Base-by-base conservation (phyloP, 495 filamentous ascomycete species). In the Aspergillus affinis region DNA sequence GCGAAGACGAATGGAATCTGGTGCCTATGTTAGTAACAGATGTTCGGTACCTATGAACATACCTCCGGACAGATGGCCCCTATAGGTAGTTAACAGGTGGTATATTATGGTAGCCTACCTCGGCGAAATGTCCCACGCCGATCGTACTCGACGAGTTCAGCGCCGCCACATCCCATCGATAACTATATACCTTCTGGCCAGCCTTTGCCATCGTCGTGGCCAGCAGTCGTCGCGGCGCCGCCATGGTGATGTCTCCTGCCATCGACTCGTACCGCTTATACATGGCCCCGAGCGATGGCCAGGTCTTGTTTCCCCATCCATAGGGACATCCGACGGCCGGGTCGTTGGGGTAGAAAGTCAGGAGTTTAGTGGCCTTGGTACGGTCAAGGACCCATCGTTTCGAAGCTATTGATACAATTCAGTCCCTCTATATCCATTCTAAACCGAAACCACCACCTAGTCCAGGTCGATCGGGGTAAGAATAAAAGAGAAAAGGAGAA, bases 171-270 rank as follows among this genome's bases (percentile, higher is more conserved):
- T 76, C 73, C 73, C 73, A 88, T n/a, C 82, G 81, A 65, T 84
- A 87, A 46, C 81, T 81, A 64, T 81, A 87, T 0, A 85, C 81
- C 6, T 72, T 58, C 6, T 79, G 55, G 6, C 67, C 69, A 17
- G 64, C 68, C 0, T 48, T 57, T 8, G 80, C 69, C 79, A 83
- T 86, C 0, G 76, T 65, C 54, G 81, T 55, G 47, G 80, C 81
- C 30, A 82, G 76, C 51, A 79, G 69, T 21, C 85, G 79, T 8
- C 84, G 78, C 15, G 78, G 79, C 9, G 79, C 81, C 17, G 77
- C 78, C 77, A 88, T 84, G 57, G 77, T 69, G 1, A 81, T 36
- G 68, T 87, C 84, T 2, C 81, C 83, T 0, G 79, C 77, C 54
- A 82, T 81, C 4, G 83, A 82, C 10, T 73, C 72, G 18, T 77